Percentiles rank a stretch among this genome's conserved stretches.
phyloP scores from a whole-genome alignment of 176 grass and related monocot species.

The Typha latifolia region DNA sequence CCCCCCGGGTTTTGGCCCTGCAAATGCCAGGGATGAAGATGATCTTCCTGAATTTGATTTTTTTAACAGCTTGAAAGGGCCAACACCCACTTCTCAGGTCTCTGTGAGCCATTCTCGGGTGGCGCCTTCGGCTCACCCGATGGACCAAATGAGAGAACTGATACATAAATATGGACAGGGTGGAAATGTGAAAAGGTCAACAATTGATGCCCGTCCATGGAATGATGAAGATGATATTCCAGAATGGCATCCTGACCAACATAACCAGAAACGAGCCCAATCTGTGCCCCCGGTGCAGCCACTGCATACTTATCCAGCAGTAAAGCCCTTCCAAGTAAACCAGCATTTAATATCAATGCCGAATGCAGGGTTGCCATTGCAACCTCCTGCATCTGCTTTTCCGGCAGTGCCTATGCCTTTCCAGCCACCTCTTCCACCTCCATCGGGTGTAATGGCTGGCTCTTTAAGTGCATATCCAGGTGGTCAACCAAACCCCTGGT shows the following conservation, averaged over 20 bases:
- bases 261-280: constrained; percentile 9
- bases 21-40: constrained; percentile 33
- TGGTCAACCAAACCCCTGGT: no score
- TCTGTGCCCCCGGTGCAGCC: constrained; percentile 9
- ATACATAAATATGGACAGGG: constrained; percentile 39
- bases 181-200: constrained; percentile 17
- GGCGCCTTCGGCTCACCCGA: not conserved
- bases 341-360: no score
- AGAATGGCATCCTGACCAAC: constrained; percentile 60
- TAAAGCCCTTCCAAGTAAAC: no score
- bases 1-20: constrained; percentile 33
- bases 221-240: constrained; percentile 36
- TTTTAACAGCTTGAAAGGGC: constrained; percentile 9
- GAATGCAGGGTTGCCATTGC: no score
- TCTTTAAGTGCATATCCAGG: no score
- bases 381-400: no score
- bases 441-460: no score
- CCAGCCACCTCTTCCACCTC: no score
- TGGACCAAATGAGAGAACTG: constrained; percentile 59
- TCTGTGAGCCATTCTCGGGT: not conserved
- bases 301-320: not conserved
- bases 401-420: no score
- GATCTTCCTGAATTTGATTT: constrained; percentile 48
- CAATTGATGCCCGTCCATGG: constrained; percentile 24
- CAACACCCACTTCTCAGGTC: not conserved